A percentile compares a stretch with the other conserved stretches of the same genome.
phyloP scores from a whole-genome alignment of 495 filamentous ascomycete genomes.

The Penicillium canescens region DNA sequence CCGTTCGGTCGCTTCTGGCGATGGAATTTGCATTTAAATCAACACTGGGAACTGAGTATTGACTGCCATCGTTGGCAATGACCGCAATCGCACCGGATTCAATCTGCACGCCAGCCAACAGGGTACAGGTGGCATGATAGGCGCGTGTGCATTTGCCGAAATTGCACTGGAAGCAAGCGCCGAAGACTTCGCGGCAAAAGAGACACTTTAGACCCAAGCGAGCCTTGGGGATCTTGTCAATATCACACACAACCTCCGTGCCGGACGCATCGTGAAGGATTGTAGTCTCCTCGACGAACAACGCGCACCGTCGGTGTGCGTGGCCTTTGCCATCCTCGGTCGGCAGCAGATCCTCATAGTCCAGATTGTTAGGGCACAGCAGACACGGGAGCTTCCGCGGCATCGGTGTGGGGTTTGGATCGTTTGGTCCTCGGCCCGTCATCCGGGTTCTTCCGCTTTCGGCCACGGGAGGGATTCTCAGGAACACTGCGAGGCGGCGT shows the following conservation, averaged over 20 bases:
- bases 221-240: conserved; percentile 79
- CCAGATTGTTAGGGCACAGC: conserved; percentile 90
- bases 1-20: conserved; percentile 77
- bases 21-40: conserved; percentile 94
- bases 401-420: conserved; percentile 67
- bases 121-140: conserved; percentile 94
- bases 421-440: conserved; percentile 70
- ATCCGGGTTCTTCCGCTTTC: conserved; percentile 63
- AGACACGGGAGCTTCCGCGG: conserved; percentile 82
- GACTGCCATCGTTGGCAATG: conserved; percentile 87
- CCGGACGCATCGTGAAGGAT: conserved; percentile 69
- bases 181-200: conserved; percentile 89
- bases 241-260: conserved; percentile 71
- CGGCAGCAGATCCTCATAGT: conserved; percentile 77
- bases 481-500: conserved; percentile 78
- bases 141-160: conserved; percentile 90
- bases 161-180: conserved; percentile 96
- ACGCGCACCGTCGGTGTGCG: conserved; percentile 85
- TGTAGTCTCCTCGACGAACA: conserved; percentile 90
- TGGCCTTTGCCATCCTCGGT: conserved; percentile 82
- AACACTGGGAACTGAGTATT: conserved; percentile 85
- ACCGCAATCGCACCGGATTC: conserved; percentile 82
- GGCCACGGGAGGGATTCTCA: conserved; percentile 59
- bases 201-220: conserved; percentile 90
- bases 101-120: conserved; percentile 85